These are phyloP conservation scores for Tetrapisispora nanseiensis DNA, from an alignment of 805 yeast genomes.

Conservation along the genomic window DNA sequence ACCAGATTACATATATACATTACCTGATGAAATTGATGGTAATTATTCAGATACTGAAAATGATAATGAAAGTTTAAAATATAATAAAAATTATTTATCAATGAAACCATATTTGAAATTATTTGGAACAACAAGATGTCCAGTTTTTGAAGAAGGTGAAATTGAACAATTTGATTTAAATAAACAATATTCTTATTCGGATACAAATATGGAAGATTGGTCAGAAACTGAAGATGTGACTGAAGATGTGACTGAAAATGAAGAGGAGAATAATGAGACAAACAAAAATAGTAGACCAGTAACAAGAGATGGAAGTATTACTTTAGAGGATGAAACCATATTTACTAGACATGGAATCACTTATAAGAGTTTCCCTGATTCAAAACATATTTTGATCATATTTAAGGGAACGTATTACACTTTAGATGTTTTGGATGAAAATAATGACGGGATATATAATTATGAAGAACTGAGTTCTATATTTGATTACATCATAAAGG, in stretches of 20 bases:
- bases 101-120: slow-evolving; percentile 60
- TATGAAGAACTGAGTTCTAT: slow-evolving; percentile 58
- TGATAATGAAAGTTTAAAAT: background rate
- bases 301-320: slow-evolving; percentile 7
- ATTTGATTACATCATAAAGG: slow-evolving; percentile 56
- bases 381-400: slow-evolving; percentile 66
- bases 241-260: background rate
- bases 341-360: slow-evolving; percentile 46
- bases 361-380: slow-evolving; percentile 53
- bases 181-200: slow-evolving; percentile 37
- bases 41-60: background rate
- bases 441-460: slow-evolving; percentile 54
- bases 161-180: slow-evolving; percentile 30
- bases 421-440: slow-evolving; percentile 68
- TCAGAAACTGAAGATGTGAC: background rate
- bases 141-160: slow-evolving; percentile 29
- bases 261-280: background rate
- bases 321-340: slow-evolving; percentile 2
- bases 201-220: slow-evolving; percentile 33
- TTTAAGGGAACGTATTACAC: slow-evolving; percentile 81
- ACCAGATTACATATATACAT: slow-evolving; percentile 39
- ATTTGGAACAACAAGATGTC: slow-evolving; percentile 60
- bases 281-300: slow-evolving; percentile 4
- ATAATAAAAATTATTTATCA: slow-evolving; percentile 40
- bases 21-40: slow-evolving; percentile 26